Evolutionary conservation across 495 filamentous ascomycete genomes (phyloP).

Genomic region (Tuber magnatum): DNA sequence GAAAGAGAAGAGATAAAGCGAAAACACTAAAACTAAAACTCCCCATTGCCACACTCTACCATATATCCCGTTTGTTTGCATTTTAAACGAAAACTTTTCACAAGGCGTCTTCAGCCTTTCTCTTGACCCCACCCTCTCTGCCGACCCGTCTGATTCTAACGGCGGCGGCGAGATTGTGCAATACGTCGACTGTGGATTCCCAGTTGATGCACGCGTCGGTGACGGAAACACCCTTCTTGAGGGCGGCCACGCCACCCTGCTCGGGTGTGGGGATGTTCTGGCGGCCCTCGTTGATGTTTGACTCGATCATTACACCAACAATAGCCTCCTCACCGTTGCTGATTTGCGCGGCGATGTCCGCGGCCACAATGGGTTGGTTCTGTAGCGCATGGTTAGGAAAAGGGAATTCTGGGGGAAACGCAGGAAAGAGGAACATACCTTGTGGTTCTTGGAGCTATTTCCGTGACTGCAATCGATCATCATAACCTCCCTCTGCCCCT

Average conservation of each 20-base stretch:
- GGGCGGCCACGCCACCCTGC: conserved; percentile 60
- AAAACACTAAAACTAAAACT: conserved; percentile 10
- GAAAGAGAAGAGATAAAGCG: not conserved
- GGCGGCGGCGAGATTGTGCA: conserved; percentile 82
- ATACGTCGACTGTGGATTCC: conserved; percentile 74
- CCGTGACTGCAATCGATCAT: conserved; percentile 97
- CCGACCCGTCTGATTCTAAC: conserved; percentile 60
- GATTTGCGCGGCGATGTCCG: conserved; percentile 73
- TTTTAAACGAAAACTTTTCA: conserved; percentile 9
- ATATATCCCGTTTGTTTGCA: not conserved
- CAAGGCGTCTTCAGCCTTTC: conserved; percentile 26
- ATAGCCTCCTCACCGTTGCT: conserved; percentile 80
- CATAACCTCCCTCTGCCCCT: conserved; percentile 78
- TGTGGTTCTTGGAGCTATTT: conserved; percentile 58
- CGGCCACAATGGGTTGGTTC: conserved; percentile 90
- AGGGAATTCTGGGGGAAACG: not conserved
- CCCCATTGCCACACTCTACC: conserved; percentile 4
- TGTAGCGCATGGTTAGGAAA: conserved; percentile 27
- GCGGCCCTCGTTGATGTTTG: conserved; percentile 89
- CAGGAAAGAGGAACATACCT: conserved; percentile 8
- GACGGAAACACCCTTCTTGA: conserved; percentile 92
- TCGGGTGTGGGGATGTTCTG: conserved; percentile 71
- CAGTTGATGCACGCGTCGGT: conserved; percentile 97
- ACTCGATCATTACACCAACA: conserved; percentile 97
- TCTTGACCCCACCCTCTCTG: conserved; percentile 22